These are phyloP conservation scores for Aspergillus brasiliensis DNA, from an alignment of 2,329 filamentous ascomycete species.

Conservation along the genomic window DNA sequence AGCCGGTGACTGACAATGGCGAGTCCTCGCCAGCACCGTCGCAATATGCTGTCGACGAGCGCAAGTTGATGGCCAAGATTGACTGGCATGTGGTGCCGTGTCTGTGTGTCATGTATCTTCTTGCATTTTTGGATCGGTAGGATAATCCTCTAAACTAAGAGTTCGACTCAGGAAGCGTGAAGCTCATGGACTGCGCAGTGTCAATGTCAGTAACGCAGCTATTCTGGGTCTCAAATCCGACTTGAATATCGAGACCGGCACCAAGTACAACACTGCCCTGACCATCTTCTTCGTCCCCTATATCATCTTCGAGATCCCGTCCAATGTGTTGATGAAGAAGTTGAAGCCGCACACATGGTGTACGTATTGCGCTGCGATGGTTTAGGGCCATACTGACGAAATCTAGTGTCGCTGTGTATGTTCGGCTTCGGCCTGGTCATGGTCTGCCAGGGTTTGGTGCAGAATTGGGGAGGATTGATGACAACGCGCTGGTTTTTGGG, in stretches of 20 bases:
- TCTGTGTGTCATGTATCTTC: conserved; percentile 67
- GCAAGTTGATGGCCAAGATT: conserved; percentile 65
- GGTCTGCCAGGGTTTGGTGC: conserved; percentile 72
- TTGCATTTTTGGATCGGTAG: conserved; percentile 62
- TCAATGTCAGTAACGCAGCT: conserved; percentile 75
- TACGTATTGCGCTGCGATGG: conserved; percentile 24
- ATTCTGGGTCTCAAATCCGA: conserved; percentile 66
- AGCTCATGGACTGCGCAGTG: conserved; percentile 40
- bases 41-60: conserved; percentile 47
- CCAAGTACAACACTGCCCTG: conserved; percentile 69
- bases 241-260: conserved; percentile 53
- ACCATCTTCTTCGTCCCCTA: conserved; percentile 81
- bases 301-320: conserved; percentile 63
- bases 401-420: conserved; percentile 72
- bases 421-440: conserved; percentile 77
- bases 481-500: conserved; percentile 80
- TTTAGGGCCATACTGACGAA: neutral
- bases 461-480: conserved; percentile 75
- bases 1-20: conserved; percentile 4
- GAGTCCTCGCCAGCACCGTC: neutral
- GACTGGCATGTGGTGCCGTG: conserved; percentile 70
- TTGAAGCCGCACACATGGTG: conserved; percentile 68
- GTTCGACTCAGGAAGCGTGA: too few relatives aligned
- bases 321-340: conserved; percentile 69
- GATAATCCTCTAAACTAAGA: neutral